Conservation (phyloP, 352 stramenopile species). For the Phytophthora nicotianae region DNA sequence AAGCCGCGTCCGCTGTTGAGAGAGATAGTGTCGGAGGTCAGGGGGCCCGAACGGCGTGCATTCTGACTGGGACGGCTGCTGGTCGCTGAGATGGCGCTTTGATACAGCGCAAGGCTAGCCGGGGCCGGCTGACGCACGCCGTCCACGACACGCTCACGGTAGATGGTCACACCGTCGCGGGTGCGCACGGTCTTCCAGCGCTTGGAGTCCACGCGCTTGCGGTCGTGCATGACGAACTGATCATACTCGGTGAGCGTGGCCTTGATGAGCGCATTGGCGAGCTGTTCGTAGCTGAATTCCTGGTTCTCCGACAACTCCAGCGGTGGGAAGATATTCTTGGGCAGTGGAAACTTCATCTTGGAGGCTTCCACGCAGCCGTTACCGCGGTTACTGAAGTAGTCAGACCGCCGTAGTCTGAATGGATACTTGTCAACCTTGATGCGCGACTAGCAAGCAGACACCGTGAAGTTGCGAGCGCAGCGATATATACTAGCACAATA, state of each 20-base stretch:
- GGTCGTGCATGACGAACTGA: constrained; percentile 43
- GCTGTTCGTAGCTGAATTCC: constrained; percentile 50
- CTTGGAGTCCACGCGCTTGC: constrained; percentile 38
- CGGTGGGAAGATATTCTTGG: constrained; percentile 52
- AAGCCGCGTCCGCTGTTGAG: constrained; percentile 14
- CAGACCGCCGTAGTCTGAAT: background rate
- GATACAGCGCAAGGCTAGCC: constrained; percentile 31
- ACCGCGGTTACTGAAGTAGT: constrained; percentile 20
- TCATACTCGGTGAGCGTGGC: constrained; percentile 56
- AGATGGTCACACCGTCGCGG: constrained; percentile 50
- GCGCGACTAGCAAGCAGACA: constrained; percentile 1
- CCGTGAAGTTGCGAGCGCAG: background rate
- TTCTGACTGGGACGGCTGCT: constrained; percentile 36
- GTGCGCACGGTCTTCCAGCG: constrained; percentile 52
- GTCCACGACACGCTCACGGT: constrained; percentile 38
- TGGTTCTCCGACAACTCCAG: constrained; percentile 47
- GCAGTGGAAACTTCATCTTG: constrained; percentile 62
- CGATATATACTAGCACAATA: constrained; percentile 22
- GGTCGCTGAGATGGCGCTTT: constrained; percentile 23
- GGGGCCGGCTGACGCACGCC: constrained; percentile 21
- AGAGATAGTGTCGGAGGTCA: constrained; percentile 28
- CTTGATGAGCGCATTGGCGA: constrained; percentile 55
- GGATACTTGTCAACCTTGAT: constrained; percentile 8
- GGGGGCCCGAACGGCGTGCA: constrained; percentile 1
- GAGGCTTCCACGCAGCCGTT: background rate